Conservation (phyloP, 2,329 filamentous ascomycete genomes). For the Lomentospora prolificans region DNA sequence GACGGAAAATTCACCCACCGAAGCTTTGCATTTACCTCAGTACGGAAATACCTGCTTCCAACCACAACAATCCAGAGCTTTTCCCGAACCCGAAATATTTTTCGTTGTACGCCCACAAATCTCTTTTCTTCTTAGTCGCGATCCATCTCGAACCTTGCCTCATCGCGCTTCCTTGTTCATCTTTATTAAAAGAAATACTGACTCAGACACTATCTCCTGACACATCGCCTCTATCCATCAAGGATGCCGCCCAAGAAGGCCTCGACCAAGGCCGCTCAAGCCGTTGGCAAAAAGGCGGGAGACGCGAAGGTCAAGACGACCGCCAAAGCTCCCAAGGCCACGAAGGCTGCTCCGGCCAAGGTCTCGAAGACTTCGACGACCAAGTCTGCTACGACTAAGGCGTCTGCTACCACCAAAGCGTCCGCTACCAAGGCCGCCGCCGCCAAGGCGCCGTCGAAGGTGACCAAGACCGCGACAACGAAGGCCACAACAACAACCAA, state of each 20-base stretch:
- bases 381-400: conserved; percentile 15
- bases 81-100: neutral
- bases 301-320: conserved; percentile 2
- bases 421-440: conserved; percentile 23
- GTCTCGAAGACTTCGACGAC: conserved; percentile 13
- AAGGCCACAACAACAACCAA: neutral
- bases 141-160: neutral
- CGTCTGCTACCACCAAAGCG: conserved; percentile 15
- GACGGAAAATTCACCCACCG: neutral
- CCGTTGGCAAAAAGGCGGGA: conserved; percentile 11
- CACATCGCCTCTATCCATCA: neutral
- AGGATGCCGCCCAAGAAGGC: conserved; percentile 5
- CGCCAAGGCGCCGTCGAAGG: conserved; percentile 7
- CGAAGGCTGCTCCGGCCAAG: conserved; percentile 10
- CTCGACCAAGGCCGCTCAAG: conserved; percentile 12
- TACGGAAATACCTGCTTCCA: neutral
- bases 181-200: neutral
- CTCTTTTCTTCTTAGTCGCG: neutral
- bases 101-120: neutral
- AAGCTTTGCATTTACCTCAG: neutral
- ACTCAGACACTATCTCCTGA: neutral
- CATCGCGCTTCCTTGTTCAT: neutral
- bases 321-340: conserved; percentile 11
- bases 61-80: neutral
- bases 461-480: conserved; percentile 10